Evolutionary conservation across 805 yeast genomes (phyloP), one percentile per base, ranked within the genome.

Genomic region (Candida piceae): DNA sequence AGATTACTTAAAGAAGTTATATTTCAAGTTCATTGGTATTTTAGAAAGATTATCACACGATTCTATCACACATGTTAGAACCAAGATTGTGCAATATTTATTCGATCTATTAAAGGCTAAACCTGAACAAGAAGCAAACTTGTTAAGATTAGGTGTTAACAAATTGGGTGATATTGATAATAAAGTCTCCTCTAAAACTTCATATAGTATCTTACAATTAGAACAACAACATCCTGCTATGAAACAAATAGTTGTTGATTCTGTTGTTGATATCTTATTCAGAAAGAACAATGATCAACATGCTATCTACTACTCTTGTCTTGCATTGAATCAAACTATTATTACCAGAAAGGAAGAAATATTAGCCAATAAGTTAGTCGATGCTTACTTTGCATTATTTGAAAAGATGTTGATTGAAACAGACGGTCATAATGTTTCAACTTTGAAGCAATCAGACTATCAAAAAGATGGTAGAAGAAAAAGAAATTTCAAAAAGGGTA

Each of bases 51-150:
- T 90, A 38, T 73, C 86, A n/a, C 95, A 86, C 53, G 98, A 93
- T 58, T 84, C 96, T 11, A 88, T 93, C 49, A 76, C 80, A 41
- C 90, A 84, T 55, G 95, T 90, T 30, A 78, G 95, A 58, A 72
- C 81, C 69, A 84, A 78, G 44, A 78, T 83, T 20, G 74, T 88
- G 23, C 67, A 76, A 28, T 88, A 85, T 54, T 73, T 89, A 22
- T 84, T 88, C 48, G 95, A 84, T 39, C 67, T 93, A 30, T 66
- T 93, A 41, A 79, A 79, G 45, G 70, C 82, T 5, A 90, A 89
- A 60, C 97, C 98, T 4, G 98, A 93, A 65, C 98, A 93, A 67
- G 98, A 93, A 61, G 94, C 81, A 35, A 93, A 93, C 59, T 67
- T 93, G 47, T 69, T 93, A 51, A 74, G 88, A 50, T 69, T 93